These are phyloP conservation scores for Arthroderma uncinatum DNA, from an alignment of 2,329 filamentous ascomycete genomes.

Conservation along the genomic window DNA sequence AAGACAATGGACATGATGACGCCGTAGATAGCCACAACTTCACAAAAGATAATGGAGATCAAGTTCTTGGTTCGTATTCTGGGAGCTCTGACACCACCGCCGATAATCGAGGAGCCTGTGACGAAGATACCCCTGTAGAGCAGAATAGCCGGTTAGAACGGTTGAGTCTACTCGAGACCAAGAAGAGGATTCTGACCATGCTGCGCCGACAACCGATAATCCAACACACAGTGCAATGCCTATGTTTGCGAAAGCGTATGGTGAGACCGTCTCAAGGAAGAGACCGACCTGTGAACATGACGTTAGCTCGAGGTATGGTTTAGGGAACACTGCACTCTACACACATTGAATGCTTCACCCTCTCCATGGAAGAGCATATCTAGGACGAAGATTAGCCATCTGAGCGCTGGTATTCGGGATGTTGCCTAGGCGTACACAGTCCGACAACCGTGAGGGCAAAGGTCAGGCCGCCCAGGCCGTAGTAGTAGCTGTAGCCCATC, in stretches of 20 bases:
- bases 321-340: slow-evolving; percentile 8
- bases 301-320: slow-evolving; percentile 4
- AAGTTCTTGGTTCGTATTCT: slow-evolving; percentile 98
- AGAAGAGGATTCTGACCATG: slow-evolving; percentile 56
- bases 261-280: slow-evolving; percentile 88
- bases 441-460: slow-evolving; percentile 62
- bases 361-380: slow-evolving; percentile 98
- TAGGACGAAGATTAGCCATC: slow-evolving; percentile 31
- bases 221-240: slow-evolving; percentile 93
- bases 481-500: slow-evolving; percentile 55
- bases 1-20: slow-evolving; percentile 99
- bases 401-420: slow-evolving; percentile 6
- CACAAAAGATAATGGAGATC: slow-evolving; percentile 99
- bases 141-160: neutral
- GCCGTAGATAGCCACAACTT: slow-evolving; percentile 98
- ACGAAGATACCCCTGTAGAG: slow-evolving; percentile 87
- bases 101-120: slow-evolving; percentile 92
- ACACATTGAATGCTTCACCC: slow-evolving; percentile 89
- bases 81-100: slow-evolving; percentile 89
- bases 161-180: slow-evolving; percentile 8
- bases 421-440: slow-evolving; percentile 53
- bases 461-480: slow-evolving; percentile 57
- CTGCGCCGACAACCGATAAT: slow-evolving; percentile 88
- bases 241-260: slow-evolving; percentile 81
- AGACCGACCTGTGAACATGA: slow-evolving; percentile 57